These are phyloP conservation scores for Zygoascus hellenicus DNA, from an alignment of 1,139 yeast species.

Conservation along the genomic window DNA sequence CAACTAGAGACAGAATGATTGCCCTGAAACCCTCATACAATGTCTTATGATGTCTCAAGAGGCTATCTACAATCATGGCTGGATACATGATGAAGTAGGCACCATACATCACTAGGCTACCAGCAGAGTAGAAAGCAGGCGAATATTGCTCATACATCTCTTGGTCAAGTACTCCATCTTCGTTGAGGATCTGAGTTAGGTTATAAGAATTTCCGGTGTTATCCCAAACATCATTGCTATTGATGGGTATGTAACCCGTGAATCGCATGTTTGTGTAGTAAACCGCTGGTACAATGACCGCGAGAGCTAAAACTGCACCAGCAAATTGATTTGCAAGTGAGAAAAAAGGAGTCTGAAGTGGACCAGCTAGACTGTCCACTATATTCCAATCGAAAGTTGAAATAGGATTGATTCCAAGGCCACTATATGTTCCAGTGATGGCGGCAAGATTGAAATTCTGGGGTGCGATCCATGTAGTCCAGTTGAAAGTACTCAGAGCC, in stretches of 20 bases:
- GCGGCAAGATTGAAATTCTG: conserved; percentile 46
- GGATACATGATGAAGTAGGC: conserved; percentile 25
- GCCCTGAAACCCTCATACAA: conserved; percentile 7
- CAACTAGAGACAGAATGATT: not conserved
- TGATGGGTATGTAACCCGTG: conserved; percentile 50
- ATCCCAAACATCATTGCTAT: conserved; percentile 42
- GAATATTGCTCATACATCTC: conserved; percentile 30
- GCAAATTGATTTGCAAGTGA: conserved; percentile 36
- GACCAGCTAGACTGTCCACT: conserved; percentile 31
- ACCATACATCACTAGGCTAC: conserved; percentile 36
- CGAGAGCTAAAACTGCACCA: conserved; percentile 40
- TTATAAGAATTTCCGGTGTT: conserved; percentile 43
- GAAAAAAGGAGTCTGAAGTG: conserved; percentile 41
- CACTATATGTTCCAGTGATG: conserved; percentile 50
- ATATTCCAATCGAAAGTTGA: conserved; percentile 50
- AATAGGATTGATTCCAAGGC: conserved; percentile 53
- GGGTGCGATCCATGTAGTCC: conserved; percentile 61
- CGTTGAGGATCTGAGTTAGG: conserved; percentile 39
- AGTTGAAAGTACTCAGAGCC: conserved; percentile 48
- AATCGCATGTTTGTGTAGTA: conserved; percentile 48
- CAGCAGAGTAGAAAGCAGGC: conserved; percentile 41
- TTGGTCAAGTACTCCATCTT: conserved; percentile 30
- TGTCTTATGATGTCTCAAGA: conserved; percentile 16
- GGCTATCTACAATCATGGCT: conserved; percentile 20
- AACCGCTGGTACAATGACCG: conserved; percentile 37